Evolutionary conservation across 2,329 filamentous ascomycete species (phyloP).

Genomic region (Diplocarpon rosae): DNA sequence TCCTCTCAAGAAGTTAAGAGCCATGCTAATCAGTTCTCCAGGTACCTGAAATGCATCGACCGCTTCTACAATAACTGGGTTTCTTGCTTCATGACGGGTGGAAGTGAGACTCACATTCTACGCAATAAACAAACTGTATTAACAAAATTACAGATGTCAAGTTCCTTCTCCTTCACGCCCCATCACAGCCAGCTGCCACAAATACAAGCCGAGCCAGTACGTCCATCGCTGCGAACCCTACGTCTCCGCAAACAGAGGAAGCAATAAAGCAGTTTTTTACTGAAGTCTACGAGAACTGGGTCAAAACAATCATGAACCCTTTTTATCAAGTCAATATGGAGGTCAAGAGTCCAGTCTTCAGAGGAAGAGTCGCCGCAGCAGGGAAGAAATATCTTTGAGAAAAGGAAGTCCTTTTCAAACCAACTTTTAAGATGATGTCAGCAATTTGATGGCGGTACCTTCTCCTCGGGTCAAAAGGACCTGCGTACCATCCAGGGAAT

Average conservation of each 20-base stretch:
- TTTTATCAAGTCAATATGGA: conserved; percentile 84
- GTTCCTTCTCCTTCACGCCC: conserved; percentile 88
- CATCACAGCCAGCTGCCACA: conserved; percentile 39
- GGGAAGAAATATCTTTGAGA: conserved; percentile 79
- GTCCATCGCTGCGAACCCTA: conserved; percentile 75
- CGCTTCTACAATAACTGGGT: conserved; percentile 94
- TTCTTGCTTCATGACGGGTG: conserved; percentile 86
- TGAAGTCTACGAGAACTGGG: conserved; percentile 93
- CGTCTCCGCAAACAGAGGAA: conserved; percentile 83
- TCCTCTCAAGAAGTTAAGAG: neutral
- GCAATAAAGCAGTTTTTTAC: conserved; percentile 89
- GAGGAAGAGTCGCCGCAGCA: conserved; percentile 68
- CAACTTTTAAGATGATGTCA: too few species aligned
- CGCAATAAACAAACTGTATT: conserved; percentile 1
- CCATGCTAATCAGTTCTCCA: conserved; percentile 28
- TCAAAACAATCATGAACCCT: conserved; percentile 94
- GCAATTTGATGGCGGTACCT: too few species aligned
- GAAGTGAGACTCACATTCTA: conserved; percentile 35
- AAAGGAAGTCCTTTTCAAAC: neutral
- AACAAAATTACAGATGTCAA: conserved; percentile 50
- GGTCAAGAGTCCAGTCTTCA: conserved; percentile 78
- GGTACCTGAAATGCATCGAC: conserved; percentile 95
- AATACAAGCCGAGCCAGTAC: conserved; percentile 45
- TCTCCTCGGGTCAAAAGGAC: too few species aligned
- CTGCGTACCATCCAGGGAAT: too few species aligned